Conservation (phyloP, 179 eudicot species). For the Corrigiola litoralis region DNA sequence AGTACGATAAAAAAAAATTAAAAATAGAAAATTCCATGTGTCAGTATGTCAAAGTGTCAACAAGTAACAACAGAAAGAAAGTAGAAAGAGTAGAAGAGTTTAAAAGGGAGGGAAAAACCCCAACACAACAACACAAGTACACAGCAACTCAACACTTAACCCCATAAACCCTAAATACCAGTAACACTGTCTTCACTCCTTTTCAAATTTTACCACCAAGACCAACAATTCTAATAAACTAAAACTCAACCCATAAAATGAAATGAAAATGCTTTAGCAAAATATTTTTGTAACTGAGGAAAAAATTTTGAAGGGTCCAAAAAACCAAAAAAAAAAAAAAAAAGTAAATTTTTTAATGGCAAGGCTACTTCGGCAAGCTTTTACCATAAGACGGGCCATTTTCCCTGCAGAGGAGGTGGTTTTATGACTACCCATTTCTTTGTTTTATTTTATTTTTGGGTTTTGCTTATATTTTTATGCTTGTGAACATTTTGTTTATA, state of each 20-base stretch:
- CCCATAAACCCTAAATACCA: slow-evolving; percentile 19
- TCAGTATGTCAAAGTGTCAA: too few relatives aligned
- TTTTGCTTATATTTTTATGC: background rate
- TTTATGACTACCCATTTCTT: background rate
- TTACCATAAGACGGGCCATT: slow-evolving; percentile 16
- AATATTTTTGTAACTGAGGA: background rate
- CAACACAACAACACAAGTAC: background rate
- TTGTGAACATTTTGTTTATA: background rate
- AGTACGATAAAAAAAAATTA: too few relatives aligned
- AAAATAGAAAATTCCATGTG: too few relatives aligned
- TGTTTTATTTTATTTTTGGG: background rate
- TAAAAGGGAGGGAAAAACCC: slow-evolving; percentile 23
- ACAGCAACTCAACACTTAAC: background rate
- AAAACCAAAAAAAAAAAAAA: too few relatives aligned
- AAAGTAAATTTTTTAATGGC: slow-evolving; percentile 14
- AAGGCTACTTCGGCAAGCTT: slow-evolving; percentile 23
- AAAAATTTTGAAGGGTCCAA: too few relatives aligned
- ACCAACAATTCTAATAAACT: background rate
- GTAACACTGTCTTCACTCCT: background rate
- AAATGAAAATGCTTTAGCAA: slow-evolving; percentile 10
- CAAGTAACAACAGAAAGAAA: too few relatives aligned
- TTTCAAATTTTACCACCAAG: background rate
- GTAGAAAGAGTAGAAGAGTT: background rate
- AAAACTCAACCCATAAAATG: too few relatives aligned
- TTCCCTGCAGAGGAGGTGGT: slow-evolving; percentile 22